These are phyloP conservation scores for Kewa caespitosa DNA, from an alignment of 179 eudicot species.

Conservation along the genomic window DNA sequence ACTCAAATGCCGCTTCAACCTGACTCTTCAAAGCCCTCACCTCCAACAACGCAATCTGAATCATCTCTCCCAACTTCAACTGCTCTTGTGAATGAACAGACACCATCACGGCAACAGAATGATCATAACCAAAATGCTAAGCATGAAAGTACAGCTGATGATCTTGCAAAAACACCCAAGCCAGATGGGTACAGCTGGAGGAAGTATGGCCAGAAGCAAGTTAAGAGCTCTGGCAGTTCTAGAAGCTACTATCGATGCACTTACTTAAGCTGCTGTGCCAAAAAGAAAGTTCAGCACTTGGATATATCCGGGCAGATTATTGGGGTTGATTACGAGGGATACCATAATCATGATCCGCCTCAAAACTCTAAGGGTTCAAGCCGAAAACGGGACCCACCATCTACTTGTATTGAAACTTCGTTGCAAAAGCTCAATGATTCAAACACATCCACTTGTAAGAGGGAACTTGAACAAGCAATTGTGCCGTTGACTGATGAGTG, in stretches of 20 bases:
- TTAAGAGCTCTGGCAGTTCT: conserved; percentile 82
- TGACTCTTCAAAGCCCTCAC: conserved; percentile 29
- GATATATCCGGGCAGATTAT: conserved; percentile 42
- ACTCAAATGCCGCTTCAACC: conserved; percentile 26
- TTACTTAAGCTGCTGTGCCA: conserved; percentile 50
- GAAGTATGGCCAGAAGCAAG: conserved; percentile 95
- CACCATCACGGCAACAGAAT: conserved; percentile 21
- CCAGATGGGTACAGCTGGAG: conserved; percentile 78
- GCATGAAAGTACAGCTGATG: conserved; percentile 15
- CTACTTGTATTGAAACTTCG: conserved; percentile 18
- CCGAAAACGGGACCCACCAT: conserved; percentile 36
- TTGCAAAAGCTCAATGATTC: conserved; percentile 26
- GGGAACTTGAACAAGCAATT: conserved; percentile 30
- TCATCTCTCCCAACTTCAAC: conserved; percentile 28
- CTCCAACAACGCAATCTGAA: conserved; percentile 33
- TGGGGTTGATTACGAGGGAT: conserved; percentile 53
- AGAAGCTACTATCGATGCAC: conserved; percentile 82
- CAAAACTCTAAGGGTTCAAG: conserved; percentile 36
- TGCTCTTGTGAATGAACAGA: conserved; percentile 16
- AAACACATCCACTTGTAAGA: conserved; percentile 28
- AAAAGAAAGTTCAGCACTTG: conserved; percentile 69
- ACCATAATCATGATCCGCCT: conserved; percentile 85
- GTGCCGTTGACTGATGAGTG: conserved; percentile 19
- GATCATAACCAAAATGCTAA: conserved; percentile 2
- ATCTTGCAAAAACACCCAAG: conserved; percentile 39